Conservation (phyloP, 495 filamentous ascomycete genomes). For the Aspergillus campestris region DNA sequence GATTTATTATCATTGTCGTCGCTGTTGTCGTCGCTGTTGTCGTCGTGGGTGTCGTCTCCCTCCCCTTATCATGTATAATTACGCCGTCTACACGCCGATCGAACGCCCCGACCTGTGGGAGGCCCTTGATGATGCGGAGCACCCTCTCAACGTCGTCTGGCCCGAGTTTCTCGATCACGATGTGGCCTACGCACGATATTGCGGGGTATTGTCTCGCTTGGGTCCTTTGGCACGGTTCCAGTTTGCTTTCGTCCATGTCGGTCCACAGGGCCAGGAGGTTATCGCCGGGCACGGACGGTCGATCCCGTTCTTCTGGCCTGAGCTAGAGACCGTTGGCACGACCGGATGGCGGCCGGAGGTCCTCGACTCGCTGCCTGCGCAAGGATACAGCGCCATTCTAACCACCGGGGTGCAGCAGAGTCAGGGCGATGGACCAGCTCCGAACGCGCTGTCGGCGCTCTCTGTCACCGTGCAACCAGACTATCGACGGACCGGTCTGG, state of each 20-base stretch:
- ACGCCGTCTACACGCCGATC: too few relatives aligned
- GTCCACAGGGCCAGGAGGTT: background rate
- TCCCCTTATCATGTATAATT: too few relatives aligned
- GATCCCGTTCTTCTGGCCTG: background rate
- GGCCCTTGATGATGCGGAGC: background rate
- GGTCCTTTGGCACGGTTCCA: background rate
- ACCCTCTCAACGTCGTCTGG: background rate
- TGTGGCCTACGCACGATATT: background rate
- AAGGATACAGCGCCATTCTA: background rate
- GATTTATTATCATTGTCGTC: too few relatives aligned
- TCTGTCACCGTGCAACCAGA: background rate
- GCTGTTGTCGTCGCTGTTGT: too few relatives aligned
- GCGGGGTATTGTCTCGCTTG: background rate
- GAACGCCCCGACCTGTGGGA: background rate
- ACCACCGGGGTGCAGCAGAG: background rate
- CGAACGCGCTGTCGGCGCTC: background rate
- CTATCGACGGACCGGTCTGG: background rate
- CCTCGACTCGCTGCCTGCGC: background rate
- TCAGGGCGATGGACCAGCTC: background rate
- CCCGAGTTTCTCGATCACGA: background rate
- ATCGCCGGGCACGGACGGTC: background rate
- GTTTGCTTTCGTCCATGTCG: background rate
- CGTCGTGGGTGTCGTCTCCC: too few relatives aligned
- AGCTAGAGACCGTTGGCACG: background rate
- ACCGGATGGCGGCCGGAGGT: background rate